Conservation (phyloP, 1,284 basidiomycete genomes). For the Polyporus tsugae region DNA sequence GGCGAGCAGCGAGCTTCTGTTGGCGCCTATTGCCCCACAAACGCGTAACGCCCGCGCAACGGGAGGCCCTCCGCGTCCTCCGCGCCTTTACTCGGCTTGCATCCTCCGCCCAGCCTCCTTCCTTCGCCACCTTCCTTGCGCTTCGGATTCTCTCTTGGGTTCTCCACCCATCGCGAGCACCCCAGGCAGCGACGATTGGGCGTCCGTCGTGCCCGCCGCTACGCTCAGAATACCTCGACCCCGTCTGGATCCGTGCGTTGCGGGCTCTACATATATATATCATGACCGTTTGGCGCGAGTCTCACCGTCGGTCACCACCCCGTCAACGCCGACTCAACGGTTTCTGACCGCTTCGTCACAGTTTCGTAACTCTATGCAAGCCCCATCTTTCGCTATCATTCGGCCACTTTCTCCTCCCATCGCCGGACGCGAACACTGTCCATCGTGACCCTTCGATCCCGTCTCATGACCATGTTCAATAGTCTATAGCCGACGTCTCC, state of each 20-base stretch:
- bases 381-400: conserved; percentile 5
- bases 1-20: not conserved
- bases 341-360: not conserved
- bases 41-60: no score
- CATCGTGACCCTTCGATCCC: conserved; percentile 1
- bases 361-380: not conserved
- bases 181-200: not conserved
- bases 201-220: not conserved
- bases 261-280: no score
- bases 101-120: not conserved
- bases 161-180: not conserved
- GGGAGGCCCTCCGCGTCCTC: not conserved
- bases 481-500: not conserved
- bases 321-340: not conserved
- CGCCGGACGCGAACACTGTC: conserved; percentile 2
- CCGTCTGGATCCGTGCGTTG: not conserved
- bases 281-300: not conserved
- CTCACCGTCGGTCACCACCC: not conserved
- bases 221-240: not conserved
- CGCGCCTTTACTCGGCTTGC: not conserved
- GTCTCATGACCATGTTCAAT: not conserved
- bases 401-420: not conserved
- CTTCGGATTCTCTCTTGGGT: not conserved
- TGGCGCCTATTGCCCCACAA: not conserved
- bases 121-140: not conserved